A percentile compares a stretch with the other conserved stretches of the same genome.
Conservation (phyloP, 306 rosid genomes). For the Citrullus amarus region DNA sequence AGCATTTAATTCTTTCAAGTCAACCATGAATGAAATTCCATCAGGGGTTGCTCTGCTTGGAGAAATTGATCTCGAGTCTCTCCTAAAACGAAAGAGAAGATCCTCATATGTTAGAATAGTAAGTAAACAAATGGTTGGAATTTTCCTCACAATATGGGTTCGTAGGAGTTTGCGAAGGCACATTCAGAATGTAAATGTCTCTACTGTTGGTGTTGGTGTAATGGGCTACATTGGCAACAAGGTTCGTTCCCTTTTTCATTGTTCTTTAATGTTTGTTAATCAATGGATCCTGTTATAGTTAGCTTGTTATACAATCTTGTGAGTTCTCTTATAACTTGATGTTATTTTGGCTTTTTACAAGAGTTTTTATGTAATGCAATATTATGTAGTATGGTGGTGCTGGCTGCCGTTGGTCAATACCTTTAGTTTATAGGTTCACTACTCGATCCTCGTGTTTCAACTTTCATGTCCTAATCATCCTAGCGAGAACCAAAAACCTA, state of each 20-base stretch:
- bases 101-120: constrained; percentile 70
- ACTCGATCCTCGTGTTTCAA: too few relatives aligned
- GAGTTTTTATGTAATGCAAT: neutral
- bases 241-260: constrained; percentile 31
- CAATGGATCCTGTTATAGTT: neutral
- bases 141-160: constrained; percentile 81
- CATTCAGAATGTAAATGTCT: constrained; percentile 77
- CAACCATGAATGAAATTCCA: constrained; percentile 33
- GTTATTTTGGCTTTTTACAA: neutral
- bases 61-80: constrained; percentile 68
- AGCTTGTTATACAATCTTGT: constrained; percentile 3
- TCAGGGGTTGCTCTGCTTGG: constrained; percentile 35
- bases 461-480: too few relatives aligned
- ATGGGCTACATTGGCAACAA: constrained; percentile 98
- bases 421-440: too few relatives aligned
- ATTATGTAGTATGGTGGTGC: neutral
- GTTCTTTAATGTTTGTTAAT: neutral
- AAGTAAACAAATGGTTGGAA: constrained; percentile 94
- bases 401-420: too few relatives aligned
- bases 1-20: constrained; percentile 41
- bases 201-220: constrained; percentile 93
- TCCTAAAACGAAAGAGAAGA: constrained; percentile 65
- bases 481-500: too few relatives aligned
- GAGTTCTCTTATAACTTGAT: neutral
- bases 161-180: constrained; percentile 79